A percentile compares a stretch with the other conserved stretches of the same genome.
These are phyloP conservation scores for Dactylellina sp. DNA, from an alignment of 2,329 filamentous ascomycete genomes.

Conservation along the genomic window DNA sequence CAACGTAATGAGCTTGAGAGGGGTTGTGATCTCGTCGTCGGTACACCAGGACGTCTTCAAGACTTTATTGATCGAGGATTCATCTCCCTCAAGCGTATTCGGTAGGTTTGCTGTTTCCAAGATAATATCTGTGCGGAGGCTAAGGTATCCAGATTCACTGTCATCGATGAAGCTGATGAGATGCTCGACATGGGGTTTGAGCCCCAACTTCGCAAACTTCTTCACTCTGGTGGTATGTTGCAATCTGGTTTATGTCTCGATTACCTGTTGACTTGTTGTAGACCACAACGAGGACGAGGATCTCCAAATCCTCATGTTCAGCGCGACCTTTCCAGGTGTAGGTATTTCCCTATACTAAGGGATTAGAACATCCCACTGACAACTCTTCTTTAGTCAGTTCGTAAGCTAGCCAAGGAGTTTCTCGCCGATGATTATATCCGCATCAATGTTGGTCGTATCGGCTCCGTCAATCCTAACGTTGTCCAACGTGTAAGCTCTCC, in stretches of 20 bases:
- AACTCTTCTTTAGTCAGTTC: constrained; percentile 66
- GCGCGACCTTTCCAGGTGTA: constrained; percentile 87
- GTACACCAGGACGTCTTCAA: constrained; percentile 84
- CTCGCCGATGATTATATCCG: constrained; percentile 80
- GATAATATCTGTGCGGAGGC: constrained; percentile 4
- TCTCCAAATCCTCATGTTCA: constrained; percentile 83
- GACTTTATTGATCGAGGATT: constrained; percentile 82
- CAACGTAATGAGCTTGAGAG: constrained; percentile 79
- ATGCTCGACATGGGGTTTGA: constrained; percentile 85
- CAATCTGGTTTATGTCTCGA: neutral
- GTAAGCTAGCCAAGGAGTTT: constrained; percentile 80
- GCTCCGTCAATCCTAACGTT: constrained; percentile 85
- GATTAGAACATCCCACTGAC: constrained; percentile 11
- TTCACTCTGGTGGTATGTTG: constrained; percentile 80
- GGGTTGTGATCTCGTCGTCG: constrained; percentile 90
- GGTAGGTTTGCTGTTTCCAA: constrained; percentile 68
- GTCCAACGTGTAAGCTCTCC: constrained; percentile 70
- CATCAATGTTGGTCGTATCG: constrained; percentile 86
- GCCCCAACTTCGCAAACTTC: constrained; percentile 78
- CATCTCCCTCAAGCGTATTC: constrained; percentile 79
- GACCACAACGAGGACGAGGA: constrained; percentile 79
- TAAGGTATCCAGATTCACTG: constrained; percentile 68
- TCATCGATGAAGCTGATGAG: constrained; percentile 96
- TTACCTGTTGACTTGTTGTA: constrained; percentile 64
- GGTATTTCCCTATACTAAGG: neutral